These are phyloP conservation scores for Tricharina praecox DNA, from an alignment of 495 filamentous ascomycete genomes.

Conservation along the genomic window DNA sequence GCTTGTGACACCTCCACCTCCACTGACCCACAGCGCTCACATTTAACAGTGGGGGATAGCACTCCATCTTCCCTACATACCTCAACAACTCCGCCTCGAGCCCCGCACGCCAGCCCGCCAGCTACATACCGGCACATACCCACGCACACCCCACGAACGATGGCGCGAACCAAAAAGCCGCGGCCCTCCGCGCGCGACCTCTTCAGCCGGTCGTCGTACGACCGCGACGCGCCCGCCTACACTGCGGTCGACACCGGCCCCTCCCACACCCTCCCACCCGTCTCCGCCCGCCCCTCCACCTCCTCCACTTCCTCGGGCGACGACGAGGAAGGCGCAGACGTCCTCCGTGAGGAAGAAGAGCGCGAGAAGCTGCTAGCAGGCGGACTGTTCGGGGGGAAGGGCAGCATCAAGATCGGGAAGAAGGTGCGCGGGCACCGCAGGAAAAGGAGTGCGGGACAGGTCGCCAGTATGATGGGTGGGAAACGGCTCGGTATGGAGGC, in stretches of 20 bases:
- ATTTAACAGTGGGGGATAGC: too few relatives aligned
- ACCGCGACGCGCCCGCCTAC: slow-evolving; percentile 13
- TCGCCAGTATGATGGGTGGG: slow-evolving; percentile 67
- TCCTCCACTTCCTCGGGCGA: slow-evolving; percentile 1
- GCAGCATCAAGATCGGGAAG: slow-evolving; percentile 41
- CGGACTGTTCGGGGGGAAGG: slow-evolving; percentile 27
- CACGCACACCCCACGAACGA: too few relatives aligned
- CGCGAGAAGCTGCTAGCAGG: slow-evolving; percentile 53
- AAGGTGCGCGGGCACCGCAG: slow-evolving; percentile 26
- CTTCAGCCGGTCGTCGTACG: slow-evolving; percentile 16
- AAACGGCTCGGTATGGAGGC: slow-evolving; percentile 62
- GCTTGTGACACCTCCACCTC: too few relatives aligned
- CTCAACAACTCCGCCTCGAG: too few relatives aligned
- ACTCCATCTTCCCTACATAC: too few relatives aligned
- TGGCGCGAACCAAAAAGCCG: too few relatives aligned
- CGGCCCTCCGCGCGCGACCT: slow-evolving; percentile 4
- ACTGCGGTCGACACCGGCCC: background rate
- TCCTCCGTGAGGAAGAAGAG: slow-evolving; percentile 79
- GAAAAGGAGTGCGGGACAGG: slow-evolving; percentile 38
- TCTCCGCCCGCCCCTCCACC: too few relatives aligned
- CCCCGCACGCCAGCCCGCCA: too few relatives aligned
- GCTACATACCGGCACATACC: too few relatives aligned
- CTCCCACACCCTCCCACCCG: too few relatives aligned
- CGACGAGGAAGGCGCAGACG: slow-evolving; percentile 28
- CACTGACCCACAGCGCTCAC: too few relatives aligned